These are phyloP conservation scores for Botryotinia narcissicola DNA, from an alignment of 2,329 filamentous ascomycete genomes.

Conservation along the genomic window DNA sequence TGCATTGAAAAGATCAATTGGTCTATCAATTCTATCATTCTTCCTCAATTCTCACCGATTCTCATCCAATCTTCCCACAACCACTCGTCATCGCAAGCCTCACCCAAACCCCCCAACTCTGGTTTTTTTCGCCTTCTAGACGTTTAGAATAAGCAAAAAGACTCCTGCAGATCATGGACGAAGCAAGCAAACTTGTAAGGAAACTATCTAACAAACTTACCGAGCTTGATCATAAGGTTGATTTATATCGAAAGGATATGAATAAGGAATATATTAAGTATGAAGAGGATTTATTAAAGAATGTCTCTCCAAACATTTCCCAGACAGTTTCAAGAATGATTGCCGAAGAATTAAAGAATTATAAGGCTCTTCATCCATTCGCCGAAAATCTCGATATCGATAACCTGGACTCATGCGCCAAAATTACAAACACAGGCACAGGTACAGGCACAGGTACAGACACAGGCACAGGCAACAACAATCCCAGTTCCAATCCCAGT, in stretches of 20 bases:
- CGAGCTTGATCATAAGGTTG: conserved; percentile 57
- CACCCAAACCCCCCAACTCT: background rate
- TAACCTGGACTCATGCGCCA: conserved; percentile 29
- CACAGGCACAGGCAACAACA: background rate
- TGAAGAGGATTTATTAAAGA: conserved; percentile 50
- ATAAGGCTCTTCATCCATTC: conserved; percentile 31
- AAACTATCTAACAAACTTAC: conserved; percentile 40
- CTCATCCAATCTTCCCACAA: background rate
- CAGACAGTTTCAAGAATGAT: conserved; percentile 48
- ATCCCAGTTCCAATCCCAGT: background rate
- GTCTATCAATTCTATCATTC: background rate
- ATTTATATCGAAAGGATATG: conserved; percentile 56
- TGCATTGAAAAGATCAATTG: background rate
- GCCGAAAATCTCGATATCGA: conserved; percentile 16
- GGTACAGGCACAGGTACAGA: background rate
- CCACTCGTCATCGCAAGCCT: background rate
- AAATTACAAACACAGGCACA: background rate
- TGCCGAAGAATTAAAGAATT: conserved; percentile 30
- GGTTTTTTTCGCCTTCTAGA: background rate
- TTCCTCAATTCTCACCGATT: background rate
- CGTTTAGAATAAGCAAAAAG: background rate
- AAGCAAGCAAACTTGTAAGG: conserved; percentile 46
- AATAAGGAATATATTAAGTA: conserved; percentile 56
- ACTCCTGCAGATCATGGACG: conserved; percentile 43
- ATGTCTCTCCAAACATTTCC: conserved; percentile 48